Evolutionary conservation across 2,329 filamentous ascomycete species (phyloP).

Genomic region (Aspergillaceae sp.): DNA sequence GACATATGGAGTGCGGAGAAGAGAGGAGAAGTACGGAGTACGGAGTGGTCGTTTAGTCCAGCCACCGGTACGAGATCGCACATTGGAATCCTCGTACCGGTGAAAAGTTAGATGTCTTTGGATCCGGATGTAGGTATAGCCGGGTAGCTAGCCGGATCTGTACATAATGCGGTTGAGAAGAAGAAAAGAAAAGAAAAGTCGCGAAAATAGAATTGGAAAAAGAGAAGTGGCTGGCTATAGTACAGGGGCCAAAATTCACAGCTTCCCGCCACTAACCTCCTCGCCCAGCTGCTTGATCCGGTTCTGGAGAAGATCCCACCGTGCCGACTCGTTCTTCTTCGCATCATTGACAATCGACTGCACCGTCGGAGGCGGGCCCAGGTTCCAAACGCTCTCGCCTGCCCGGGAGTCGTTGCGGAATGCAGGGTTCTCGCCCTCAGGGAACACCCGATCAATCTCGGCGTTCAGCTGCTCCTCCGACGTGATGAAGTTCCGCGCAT

Average conservation of each 20-base stretch:
- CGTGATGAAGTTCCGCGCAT: constrained; percentile 78
- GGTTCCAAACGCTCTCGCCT: constrained; percentile 46
- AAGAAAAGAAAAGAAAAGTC: too few relatives aligned
- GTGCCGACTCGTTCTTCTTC: constrained; percentile 24
- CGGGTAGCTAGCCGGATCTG: too few relatives aligned
- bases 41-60: too few relatives aligned
- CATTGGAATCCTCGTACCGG: too few relatives aligned
- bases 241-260: constrained; percentile 23
- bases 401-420: constrained; percentile 35
- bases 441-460: constrained; percentile 69
- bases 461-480: constrained; percentile 66
- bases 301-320: constrained; percentile 42
- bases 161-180: too few relatives aligned
- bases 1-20: too few relatives aligned
- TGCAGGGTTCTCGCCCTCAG: constrained; percentile 44
- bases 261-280: constrained; percentile 59
- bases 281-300: constrained; percentile 58
- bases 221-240: not conserved
- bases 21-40: too few relatives aligned
- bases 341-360: constrained; percentile 21
- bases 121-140: too few relatives aligned
- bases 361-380: constrained; percentile 37
- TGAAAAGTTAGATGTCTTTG: too few relatives aligned
- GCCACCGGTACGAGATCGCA: too few relatives aligned
- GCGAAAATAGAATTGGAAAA: too few relatives aligned